Evolutionary conservation across 1,139 yeast genomes (phyloP), one percentile per base, ranked within the genome.

Genomic region (Hyphopichia burtonii): DNA sequence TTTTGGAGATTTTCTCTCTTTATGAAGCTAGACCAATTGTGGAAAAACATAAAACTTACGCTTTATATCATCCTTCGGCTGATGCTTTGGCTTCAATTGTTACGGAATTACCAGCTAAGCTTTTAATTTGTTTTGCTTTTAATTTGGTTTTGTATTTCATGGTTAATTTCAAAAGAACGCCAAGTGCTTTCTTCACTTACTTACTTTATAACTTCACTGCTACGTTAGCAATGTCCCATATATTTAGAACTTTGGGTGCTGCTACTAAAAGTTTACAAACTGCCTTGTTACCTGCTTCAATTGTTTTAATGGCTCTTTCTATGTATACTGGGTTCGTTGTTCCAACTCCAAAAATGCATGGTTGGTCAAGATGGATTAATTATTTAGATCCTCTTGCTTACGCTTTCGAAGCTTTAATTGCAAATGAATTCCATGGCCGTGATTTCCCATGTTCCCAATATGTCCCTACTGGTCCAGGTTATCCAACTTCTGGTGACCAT

Each of bases 41-140:
- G 38, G 77, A 77, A 47, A 82, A 82, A 58, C 88, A 82, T 52
- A 78, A 77, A 51, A 71, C 77, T 23, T 82, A 77, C 55, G 82
- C 86, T 4, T 70, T 83, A 60, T 83, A 82, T 52, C 82, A 81
- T 47, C 80, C 83, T 28, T 76, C 86, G 31, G 83, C 83, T n/a
- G 86, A 83, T 58, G 81, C 86, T 7, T 56, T 82, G 38, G 83
- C 82, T 44, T 73, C 75, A 41, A 68, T 81, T 49, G 57, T 81
- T 40, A 74, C 85, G 25, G 84, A 81, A 52, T 56, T 81, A 39
- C 87, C 88, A 4, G 64, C 74, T 20, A 82, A 82, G 54, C 45
- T 77, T 10, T 46, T 66, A 33, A 71, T 76, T 46, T 64, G 79
- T 39, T 48, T 74, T 32, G 52, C 65, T 23, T 73, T 82, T 54